Percentiles rank a stretch among this genome's conserved stretches.
These are phyloP conservation scores for Fraxinus baroniana DNA, from an alignment of 305 asterid species.

Conservation along the genomic window DNA sequence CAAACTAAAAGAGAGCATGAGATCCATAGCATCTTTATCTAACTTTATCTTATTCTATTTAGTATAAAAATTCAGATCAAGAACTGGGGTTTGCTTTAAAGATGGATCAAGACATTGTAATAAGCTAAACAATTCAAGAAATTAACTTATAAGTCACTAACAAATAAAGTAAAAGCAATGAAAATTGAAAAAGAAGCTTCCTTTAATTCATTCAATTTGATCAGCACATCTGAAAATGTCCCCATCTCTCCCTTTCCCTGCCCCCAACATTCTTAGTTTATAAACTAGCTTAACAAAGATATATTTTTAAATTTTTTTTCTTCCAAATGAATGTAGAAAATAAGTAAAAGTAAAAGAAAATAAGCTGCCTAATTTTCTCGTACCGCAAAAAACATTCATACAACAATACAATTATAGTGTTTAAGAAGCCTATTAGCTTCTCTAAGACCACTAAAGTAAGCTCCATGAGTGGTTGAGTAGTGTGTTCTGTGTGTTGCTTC, in stretches of 20 bases:
- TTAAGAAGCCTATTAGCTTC: constrained; percentile 91
- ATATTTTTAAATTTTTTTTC: background rate
- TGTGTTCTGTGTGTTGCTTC: constrained; percentile 93
- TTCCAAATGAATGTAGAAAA: constrained; percentile 34
- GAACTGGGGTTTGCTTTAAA: constrained; percentile 25
- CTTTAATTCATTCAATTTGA: constrained; percentile 27
- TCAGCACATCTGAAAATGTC: constrained; percentile 37
- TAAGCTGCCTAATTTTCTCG: constrained; percentile 34
- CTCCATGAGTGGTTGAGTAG: constrained; percentile 95
- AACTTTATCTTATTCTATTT: constrained; percentile 19
- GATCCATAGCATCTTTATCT: constrained; percentile 39
- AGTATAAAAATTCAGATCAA: constrained; percentile 13
- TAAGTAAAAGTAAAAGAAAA: constrained; percentile 27
- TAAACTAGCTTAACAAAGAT: constrained; percentile 21
- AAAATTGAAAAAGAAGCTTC: constrained; percentile 28
- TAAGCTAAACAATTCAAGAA: background rate
- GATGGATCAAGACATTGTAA: constrained; percentile 13
- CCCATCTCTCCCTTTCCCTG: constrained; percentile 47
- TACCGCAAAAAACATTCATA: constrained; percentile 26
- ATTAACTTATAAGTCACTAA: background rate
- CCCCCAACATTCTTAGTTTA: constrained; percentile 17
- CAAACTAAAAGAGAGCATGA: constrained; percentile 24
- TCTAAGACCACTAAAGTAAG: constrained; percentile 86
- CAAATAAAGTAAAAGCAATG: background rate
- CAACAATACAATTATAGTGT: constrained; percentile 51